Conservation (phyloP, 805 yeast genomes). For the Candida coleopterorum region DNA sequence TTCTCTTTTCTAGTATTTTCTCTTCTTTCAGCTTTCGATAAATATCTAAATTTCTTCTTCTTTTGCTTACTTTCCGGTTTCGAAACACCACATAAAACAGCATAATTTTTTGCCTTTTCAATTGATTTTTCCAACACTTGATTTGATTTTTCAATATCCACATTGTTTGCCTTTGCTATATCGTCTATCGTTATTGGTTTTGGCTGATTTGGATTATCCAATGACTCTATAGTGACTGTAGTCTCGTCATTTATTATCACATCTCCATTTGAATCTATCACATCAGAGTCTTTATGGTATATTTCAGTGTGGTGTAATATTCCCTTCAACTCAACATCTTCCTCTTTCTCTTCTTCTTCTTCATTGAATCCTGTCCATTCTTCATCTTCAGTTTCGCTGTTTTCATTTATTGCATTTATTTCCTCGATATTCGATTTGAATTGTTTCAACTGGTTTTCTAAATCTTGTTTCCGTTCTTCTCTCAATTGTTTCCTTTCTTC, state of each 20-base stretch:
- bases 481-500: slow-evolving; percentile 71
- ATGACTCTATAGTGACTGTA: slow-evolving; percentile 35
- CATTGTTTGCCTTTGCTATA: slow-evolving; percentile 61
- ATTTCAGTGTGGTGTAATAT: slow-evolving; percentile 43
- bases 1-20: slow-evolving; percentile 36
- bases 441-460: slow-evolving; percentile 59
- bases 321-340: slow-evolving; percentile 22
- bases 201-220: slow-evolving; percentile 40
- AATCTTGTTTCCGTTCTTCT: slow-evolving; percentile 63
- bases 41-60: slow-evolving; percentile 74
- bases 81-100: slow-evolving; percentile 53
- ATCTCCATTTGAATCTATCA: slow-evolving; percentile 8
- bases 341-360: slow-evolving; percentile 9
- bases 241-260: slow-evolving; percentile 45
- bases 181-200: slow-evolving; percentile 20
- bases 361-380: slow-evolving; percentile 41
- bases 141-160: slow-evolving; percentile 62
- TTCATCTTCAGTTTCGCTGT: slow-evolving; percentile 20
- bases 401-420: slow-evolving; percentile 18
- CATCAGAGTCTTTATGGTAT: slow-evolving; percentile 24
- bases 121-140: slow-evolving; percentile 71
- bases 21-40: slow-evolving; percentile 75
- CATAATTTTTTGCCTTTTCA: slow-evolving; percentile 77
- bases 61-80: slow-evolving; percentile 30
- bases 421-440: slow-evolving; percentile 44